A percentile compares a stretch with the other conserved stretches of the same genome.
Conservation (phyloP, 495 filamentous ascomycete genomes). For the Penicillium robsamsonii region DNA sequence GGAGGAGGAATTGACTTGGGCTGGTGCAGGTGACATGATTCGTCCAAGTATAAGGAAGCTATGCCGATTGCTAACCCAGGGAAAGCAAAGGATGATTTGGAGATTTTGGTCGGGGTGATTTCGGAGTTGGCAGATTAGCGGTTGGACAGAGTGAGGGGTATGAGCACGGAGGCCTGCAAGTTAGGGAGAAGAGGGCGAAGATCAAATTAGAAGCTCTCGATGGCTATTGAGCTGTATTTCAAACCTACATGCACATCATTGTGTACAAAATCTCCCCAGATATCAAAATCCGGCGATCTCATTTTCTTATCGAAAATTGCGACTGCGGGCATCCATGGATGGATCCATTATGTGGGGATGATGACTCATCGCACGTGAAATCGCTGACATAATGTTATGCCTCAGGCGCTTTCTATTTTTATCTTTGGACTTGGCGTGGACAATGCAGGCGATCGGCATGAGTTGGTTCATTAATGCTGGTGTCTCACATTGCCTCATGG, state of each 20-base stretch:
- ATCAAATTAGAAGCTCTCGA: not conserved
- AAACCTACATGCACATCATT: not conserved
- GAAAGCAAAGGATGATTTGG: slow-evolving; percentile 17
- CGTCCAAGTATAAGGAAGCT: slow-evolving; percentile 12
- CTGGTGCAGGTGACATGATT: slow-evolving; percentile 41
- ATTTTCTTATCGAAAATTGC: slow-evolving; percentile 8
- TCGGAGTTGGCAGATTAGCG: slow-evolving; percentile 32
- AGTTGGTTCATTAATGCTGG: slow-evolving; percentile 2
- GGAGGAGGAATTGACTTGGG: slow-evolving; percentile 32
- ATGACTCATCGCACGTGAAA: slow-evolving; percentile 3
- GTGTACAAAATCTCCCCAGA: not conserved
- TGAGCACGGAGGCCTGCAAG: slow-evolving; percentile 19
- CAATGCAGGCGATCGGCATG: slow-evolving; percentile 9
- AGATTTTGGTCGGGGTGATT: slow-evolving; percentile 20
- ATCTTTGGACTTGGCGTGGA: slow-evolving; percentile 2
- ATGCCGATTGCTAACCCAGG: slow-evolving; percentile 7
- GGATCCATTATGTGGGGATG: slow-evolving; percentile 3
- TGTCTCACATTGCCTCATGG: slow-evolving; percentile 14
- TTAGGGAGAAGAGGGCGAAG: slow-evolving; percentile 5
- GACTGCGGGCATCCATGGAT: not conserved
- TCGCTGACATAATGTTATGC: not conserved
- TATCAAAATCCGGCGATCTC: slow-evolving; percentile 9
- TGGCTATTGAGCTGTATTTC: not conserved
- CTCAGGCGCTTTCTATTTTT: slow-evolving; percentile 10
- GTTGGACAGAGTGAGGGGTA: slow-evolving; percentile 29